Evolutionary conservation across 139 green algal genomes (phyloP), one percentile per base, ranked within the genome.

Genomic region (Trebouxia sp.): DNA sequence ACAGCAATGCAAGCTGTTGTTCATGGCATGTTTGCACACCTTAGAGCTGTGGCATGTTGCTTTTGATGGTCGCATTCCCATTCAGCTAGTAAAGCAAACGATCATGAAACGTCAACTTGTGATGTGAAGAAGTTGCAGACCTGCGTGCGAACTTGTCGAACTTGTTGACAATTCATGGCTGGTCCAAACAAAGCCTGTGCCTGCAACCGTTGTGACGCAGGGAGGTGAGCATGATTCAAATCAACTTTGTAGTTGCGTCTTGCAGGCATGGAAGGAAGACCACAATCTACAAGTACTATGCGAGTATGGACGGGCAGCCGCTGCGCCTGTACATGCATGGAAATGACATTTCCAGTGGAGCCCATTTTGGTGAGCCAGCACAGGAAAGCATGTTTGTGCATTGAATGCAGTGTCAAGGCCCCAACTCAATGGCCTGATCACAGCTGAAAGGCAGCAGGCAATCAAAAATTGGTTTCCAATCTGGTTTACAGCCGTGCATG

Each of bases 341-440:
- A 7, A 85, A 82, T 28, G 83, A 90, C 30, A 39, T 86, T 69
- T 74, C 86, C 47, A 65, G 26, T 42, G 84, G 84, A 11, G 37
- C 78, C 17, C 86, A 90, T 55, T 88, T 89, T 83, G 83, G 77
- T 79, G 70, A 85, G n/a, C n/a, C n/a, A n/a, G n/a, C n/a, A n/a
- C n/a, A n/a, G n/a, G n/a, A n/a, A n/a, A n/a, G n/a, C n/a, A n/a
- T n/a, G n/a, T n/a, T n/a, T n/a, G n/a, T n/a, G n/a, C n/a, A n/a
- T n/a, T n/a, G n/a, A n/a, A n/a, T n/a, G n/a, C n/a, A n/a, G n/a
- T n/a, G n/a, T n/a, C n/a, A n/a, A n/a, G n/a, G n/a, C n/a, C n/a
- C n/a, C n/a, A n/a, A n/a, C n/a, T n/a, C n/a, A n/a, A n/a, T n/a
- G n/a, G n/a, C n/a, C n/a, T n/a, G n/a, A n/a, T n/a, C n/a, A n/a